Percentiles rank a stretch among this genome's conserved stretches.
phyloP scores from a whole-genome alignment of 2,329 filamentous ascomycete species.

The Keithomyces neogunnii region DNA sequence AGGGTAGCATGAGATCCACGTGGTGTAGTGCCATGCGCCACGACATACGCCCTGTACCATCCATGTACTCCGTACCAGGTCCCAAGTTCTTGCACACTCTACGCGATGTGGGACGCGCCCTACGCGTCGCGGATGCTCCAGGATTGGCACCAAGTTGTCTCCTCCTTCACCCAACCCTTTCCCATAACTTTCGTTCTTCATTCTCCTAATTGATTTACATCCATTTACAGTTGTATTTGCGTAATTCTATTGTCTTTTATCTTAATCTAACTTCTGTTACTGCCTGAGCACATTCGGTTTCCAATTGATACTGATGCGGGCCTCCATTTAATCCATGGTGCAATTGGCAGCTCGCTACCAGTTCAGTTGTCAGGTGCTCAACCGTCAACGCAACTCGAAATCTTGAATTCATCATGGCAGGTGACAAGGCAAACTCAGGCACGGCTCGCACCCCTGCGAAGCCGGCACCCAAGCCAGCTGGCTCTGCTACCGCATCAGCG shows the following conservation, averaged over 20 bases:
- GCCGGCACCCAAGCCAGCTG: slow-evolving; percentile 3
- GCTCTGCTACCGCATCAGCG: slow-evolving; percentile 19
- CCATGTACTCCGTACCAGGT: too few species aligned
- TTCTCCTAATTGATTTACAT: too few species aligned
- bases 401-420: slow-evolving; percentile 2
- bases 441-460: slow-evolving; percentile 7
- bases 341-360: background rate
- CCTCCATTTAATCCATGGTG: background rate
- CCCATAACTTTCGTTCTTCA: too few species aligned
- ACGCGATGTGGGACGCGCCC: background rate
- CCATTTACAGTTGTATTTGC: background rate
- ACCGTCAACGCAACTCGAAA: background rate
- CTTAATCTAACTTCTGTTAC: background rate
- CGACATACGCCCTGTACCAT: too few species aligned
- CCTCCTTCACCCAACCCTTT: too few species aligned
- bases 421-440: background rate
- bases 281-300: background rate
- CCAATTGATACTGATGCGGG: background rate
- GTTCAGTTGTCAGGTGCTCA: background rate
- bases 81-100: background rate
- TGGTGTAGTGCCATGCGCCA: too few species aligned
- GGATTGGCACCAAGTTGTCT: too few species aligned
- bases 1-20: too few species aligned
- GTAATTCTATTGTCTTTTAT: background rate
- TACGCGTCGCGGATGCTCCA: background rate